Percentiles rank a stretch among this genome's conserved stretches.
phyloP scores from a whole-genome alignment of 305 asterid genomes.

The Withania somnifera region DNA sequence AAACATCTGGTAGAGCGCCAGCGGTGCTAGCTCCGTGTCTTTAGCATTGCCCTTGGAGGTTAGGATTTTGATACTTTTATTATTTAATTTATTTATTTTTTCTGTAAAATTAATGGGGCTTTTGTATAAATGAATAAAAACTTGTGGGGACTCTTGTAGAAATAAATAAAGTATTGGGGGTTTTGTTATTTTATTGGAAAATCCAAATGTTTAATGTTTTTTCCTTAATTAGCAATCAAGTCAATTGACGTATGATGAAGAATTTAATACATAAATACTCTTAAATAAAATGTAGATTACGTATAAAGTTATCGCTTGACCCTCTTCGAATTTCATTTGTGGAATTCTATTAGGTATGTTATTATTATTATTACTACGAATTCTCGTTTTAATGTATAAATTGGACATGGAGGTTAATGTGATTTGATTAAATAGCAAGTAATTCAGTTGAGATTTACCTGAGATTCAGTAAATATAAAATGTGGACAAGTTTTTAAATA shows the following conservation, averaged over 20 bases:
- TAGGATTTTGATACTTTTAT: background rate
- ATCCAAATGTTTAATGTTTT: background rate
- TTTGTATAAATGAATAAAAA: background rate
- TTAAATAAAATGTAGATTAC: background rate
- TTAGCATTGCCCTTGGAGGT: background rate
- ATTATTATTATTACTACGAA: too few species aligned
- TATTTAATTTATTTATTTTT: background rate
- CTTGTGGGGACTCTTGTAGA: background rate
- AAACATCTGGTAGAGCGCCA: background rate
- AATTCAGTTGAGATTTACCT: background rate
- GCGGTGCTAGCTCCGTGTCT: conserved; percentile 4
- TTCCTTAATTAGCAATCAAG: background rate
- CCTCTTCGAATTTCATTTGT: too few species aligned
- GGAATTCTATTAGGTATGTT: background rate
- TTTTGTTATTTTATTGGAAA: too few species aligned
- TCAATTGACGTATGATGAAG: background rate
- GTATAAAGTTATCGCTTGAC: background rate
- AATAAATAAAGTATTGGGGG: too few species aligned
- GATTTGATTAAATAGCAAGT: background rate
- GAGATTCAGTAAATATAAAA: background rate
- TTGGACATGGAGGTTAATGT: background rate
- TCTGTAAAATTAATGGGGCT: background rate
- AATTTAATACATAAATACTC: background rate
- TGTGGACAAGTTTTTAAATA: background rate
- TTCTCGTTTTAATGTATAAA: background rate